Evolutionary conservation across 1,139 yeast species (phyloP), one percentile per base, ranked within the genome.

Genomic region (Magnusiomyces suaveolens): DNA sequence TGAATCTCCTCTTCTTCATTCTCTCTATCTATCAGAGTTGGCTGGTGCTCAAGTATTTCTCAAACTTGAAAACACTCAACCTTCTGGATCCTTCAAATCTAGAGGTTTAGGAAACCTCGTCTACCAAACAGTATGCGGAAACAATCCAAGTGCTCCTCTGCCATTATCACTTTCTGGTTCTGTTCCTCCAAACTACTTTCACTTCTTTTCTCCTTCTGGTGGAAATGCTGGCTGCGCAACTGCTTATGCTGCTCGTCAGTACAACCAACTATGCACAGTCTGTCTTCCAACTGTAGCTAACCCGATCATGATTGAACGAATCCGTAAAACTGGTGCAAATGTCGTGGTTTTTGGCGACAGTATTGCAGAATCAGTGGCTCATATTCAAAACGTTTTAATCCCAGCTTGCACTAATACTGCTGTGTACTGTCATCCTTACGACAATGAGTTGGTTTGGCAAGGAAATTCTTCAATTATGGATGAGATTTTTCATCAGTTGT

Each of bases 191-290:
- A 60, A 63, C 25, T 63, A 66, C 50, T 74, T 79, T 39, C 77
- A 76, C 33, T 82, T 83, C 26, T 80, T 78, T 62, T 76, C 85
- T 1, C 82, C 87, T 16, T 81, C 87, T 23, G 92, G 90, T n/a
- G 90, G 92, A 0, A 84, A 84, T 64, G 92, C 92, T 0, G 90
- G 90, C 0, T 72, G 81, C 53, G 90, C 89, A 1, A 86, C 87
- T 2, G 87, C 88, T 0, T 77, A 76, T 55, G 80, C 85, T 48
- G 78, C 84, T n/a, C 56, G 60, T 10, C 59, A 65, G 48, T 68
- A 67, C 57, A 57, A 60, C 23, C 72, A 69, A 51, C 70, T 74
- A 36, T 83, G 89, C 60, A 81, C 86, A 0, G 88, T 84, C 18
- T 85, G 83, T 3, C 75, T 84, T 8, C 89, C 90, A 0, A 67